A percentile compares a stretch with the other conserved stretches of the same genome.
Evolutionary conservation across 2,329 filamentous ascomycete species (phyloP).

Genomic region (Stylonectria norvegica): DNA sequence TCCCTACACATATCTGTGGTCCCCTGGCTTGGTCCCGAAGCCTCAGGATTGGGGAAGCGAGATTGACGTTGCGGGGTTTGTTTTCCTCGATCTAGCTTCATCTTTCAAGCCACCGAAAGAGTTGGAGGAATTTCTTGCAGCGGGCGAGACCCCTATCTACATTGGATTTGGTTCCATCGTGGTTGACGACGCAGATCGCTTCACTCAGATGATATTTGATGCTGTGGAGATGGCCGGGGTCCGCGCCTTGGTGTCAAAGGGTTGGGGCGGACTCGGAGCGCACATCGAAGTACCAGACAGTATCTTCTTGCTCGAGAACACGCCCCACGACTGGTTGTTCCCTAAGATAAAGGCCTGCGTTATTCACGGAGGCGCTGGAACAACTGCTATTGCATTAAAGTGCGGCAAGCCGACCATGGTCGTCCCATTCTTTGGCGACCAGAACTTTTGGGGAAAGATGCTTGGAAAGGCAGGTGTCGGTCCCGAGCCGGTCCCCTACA

Average conservation of each 20-base stretch:
- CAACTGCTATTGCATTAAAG: slow-evolving; percentile 70
- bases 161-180: slow-evolving; percentile 77
- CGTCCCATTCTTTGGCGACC: slow-evolving; percentile 77
- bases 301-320: slow-evolving; percentile 70
- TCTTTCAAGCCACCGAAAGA: slow-evolving; percentile 56
- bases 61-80: slow-evolving; percentile 73
- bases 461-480: slow-evolving; percentile 62
- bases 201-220: slow-evolving; percentile 69
- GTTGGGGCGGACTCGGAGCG: slow-evolving; percentile 69
- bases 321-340: slow-evolving; percentile 75
- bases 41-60: slow-evolving; percentile 65
- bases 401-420: slow-evolving; percentile 71
- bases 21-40: slow-evolving; percentile 62
- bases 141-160: slow-evolving; percentile 61
- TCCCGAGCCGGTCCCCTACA: slow-evolving; percentile 65
- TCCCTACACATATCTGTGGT: slow-evolving; percentile 73
- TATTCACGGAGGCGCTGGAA: slow-evolving; percentile 76
- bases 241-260: slow-evolving; percentile 69
- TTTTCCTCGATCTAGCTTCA: slow-evolving; percentile 68
- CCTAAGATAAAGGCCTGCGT: slow-evolving; percentile 63
- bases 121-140: slow-evolving; percentile 53
- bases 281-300: slow-evolving; percentile 54
- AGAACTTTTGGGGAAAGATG: slow-evolving; percentile 75
- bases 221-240: slow-evolving; percentile 64
- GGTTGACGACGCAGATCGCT: slow-evolving; percentile 65